phyloP scores from a whole-genome alignment of 192 early-diverging fungal genomes.

The Kickxella alabastrina region DNA sequence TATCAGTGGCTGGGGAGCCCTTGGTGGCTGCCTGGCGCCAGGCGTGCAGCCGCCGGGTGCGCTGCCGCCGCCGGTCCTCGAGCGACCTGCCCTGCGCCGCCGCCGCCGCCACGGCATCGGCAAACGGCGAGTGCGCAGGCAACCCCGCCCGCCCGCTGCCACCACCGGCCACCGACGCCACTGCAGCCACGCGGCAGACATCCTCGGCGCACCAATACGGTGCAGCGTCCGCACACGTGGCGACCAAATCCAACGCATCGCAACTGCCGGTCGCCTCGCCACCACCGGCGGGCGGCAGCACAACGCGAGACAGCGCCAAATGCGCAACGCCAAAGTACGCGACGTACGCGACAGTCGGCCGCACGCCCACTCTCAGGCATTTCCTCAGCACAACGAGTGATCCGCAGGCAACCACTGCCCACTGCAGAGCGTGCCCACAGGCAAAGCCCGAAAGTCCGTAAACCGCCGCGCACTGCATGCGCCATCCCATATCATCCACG shows the following conservation, averaged over 20 bases:
- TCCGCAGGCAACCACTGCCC: slow-evolving; percentile 25
- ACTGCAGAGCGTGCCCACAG: slow-evolving; percentile 22
- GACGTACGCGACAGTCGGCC: slow-evolving; percentile 9
- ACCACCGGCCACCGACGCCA: not conserved
- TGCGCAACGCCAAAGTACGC: slow-evolving; percentile 25
- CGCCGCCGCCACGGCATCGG: slow-evolving; percentile 32
- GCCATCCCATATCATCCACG: slow-evolving; percentile 26
- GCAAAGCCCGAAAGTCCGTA: slow-evolving; percentile 16
- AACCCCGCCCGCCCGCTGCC: not conserved
- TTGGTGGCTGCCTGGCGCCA: slow-evolving; percentile 7
- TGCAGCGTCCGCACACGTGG: too few species aligned
- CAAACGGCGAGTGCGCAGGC: slow-evolving; percentile 24
- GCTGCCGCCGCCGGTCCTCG: slow-evolving; percentile 12
- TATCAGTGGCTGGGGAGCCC: not conserved
- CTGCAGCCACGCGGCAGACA: not conserved
- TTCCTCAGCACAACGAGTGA: slow-evolving; percentile 10
- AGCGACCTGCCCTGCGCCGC: slow-evolving; percentile 12
- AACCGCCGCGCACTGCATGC: slow-evolving; percentile 12
- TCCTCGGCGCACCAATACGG: slow-evolving; percentile 10
- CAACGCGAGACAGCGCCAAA: slow-evolving; percentile 7
- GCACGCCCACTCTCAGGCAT: slow-evolving; percentile 4
- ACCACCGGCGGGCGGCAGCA: not conserved
- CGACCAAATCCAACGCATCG: too few species aligned
- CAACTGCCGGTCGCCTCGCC: not conserved
- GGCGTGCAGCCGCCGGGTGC: slow-evolving; percentile 11